Conservation (phyloP, 2,329 filamentous ascomycete species). For the Ophiocordyceps camponoti-rufipedis region DNA sequence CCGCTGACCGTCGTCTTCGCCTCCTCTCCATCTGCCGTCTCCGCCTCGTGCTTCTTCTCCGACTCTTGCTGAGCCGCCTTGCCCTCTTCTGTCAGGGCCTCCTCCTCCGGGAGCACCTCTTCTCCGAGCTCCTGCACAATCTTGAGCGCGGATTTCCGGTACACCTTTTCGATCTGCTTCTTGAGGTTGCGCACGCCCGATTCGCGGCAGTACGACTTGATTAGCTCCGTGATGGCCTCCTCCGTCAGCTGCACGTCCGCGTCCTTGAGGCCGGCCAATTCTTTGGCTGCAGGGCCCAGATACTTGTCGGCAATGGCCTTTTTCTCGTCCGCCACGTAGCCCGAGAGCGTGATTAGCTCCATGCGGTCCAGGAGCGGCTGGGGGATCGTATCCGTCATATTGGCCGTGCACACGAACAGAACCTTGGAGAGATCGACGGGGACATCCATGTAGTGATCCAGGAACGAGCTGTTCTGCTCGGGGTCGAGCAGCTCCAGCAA, state of each 20-base stretch:
- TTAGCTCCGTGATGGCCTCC: conserved; percentile 84
- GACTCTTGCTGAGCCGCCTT: conserved; percentile 58
- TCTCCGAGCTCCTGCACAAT: conserved; percentile 92
- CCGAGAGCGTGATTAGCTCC: conserved; percentile 92
- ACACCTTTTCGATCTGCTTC: conserved; percentile 99
- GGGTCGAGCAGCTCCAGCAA: conserved; percentile 87
- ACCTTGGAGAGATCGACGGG: conserved; percentile 96
- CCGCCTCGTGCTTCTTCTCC: conserved; percentile 29
- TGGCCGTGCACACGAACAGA: conserved; percentile 94
- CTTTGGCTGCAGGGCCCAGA: conserved; percentile 83
- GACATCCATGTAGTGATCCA: conserved; percentile 98
- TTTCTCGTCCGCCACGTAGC: conserved; percentile 96
- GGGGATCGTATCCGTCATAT: conserved; percentile 97
- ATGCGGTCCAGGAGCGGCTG: conserved; percentile 86
- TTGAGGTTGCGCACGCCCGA: conserved; percentile 94
- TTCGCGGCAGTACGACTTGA: conserved; percentile 96
- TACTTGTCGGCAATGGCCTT: conserved; percentile 95
- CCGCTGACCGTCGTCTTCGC: conserved; percentile 28
- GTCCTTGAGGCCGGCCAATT: conserved; percentile 74
- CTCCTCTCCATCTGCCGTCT: conserved; percentile 8
- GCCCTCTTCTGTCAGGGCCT: conserved; percentile 70
- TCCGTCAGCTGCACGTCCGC: conserved; percentile 78
- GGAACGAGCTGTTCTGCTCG: conserved; percentile 91
- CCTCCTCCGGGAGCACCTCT: conserved; percentile 59
- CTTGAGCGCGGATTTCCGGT: conserved; percentile 89